phyloP scores from a whole-genome alignment of 495 filamentous ascomycete species.

The Tuber borchii region DNA sequence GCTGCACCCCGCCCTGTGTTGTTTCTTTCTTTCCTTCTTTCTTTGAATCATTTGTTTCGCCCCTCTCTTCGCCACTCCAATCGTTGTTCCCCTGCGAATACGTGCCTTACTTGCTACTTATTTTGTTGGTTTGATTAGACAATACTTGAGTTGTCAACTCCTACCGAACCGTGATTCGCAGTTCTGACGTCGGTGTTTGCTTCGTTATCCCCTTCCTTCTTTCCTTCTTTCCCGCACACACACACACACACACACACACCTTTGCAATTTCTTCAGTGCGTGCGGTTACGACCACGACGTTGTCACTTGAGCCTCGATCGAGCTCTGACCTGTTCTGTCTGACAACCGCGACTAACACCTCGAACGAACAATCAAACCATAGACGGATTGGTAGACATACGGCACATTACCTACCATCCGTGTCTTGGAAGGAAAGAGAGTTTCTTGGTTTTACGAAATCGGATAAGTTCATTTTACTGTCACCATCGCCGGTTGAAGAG shows the following conservation, averaged over 20 bases:
- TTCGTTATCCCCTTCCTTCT: background rate
- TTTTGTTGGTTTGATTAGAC: background rate
- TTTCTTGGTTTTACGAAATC: background rate
- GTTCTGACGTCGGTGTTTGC: conserved; percentile 10
- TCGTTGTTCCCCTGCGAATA: background rate
- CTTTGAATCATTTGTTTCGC: background rate
- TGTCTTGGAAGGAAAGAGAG: background rate
- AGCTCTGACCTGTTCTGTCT: background rate
- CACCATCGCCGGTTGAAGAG: background rate
- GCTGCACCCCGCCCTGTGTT: conserved; percentile 5
- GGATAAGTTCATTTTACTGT: background rate
- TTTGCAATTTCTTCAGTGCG: background rate
- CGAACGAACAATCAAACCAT: conserved; percentile 10
- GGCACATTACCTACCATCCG: background rate
- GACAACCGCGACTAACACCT: conserved; percentile 4
- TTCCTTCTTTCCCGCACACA: conserved; percentile 11
- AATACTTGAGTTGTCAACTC: background rate
- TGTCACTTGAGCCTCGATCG: background rate
- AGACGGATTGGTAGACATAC: background rate
- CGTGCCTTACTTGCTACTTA: background rate
- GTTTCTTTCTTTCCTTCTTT: conserved; percentile 4
- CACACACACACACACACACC: conserved; percentile 13
- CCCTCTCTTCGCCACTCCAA: background rate
- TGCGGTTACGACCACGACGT: background rate
- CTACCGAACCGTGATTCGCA: background rate